phyloP scores from a whole-genome alignment of 1,284 basidiomycete genomes.

The Tilletia indica region DNA sequence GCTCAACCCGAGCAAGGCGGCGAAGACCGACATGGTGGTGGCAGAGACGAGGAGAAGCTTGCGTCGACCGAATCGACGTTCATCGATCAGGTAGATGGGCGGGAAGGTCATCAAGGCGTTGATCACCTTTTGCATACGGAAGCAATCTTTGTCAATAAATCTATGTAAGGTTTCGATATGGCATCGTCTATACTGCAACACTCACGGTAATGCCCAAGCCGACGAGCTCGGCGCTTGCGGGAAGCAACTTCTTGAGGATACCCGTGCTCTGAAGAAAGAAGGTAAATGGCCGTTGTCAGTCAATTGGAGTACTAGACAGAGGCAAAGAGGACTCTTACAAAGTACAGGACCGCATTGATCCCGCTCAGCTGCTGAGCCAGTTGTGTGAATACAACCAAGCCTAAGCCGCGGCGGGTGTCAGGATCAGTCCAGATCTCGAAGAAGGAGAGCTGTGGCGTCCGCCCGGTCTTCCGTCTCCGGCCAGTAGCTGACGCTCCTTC shows the following conservation, averaged over 20 bases:
- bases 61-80: constrained; percentile 61
- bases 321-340: neutral
- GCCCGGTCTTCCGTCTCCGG: neutral
- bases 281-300: neutral
- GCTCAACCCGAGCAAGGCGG: constrained; percentile 70
- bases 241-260: constrained; percentile 43
- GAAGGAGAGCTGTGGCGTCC: constrained; percentile 8
- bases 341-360: constrained; percentile 27
- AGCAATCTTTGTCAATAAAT: neutral
- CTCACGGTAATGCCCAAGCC: constrained; percentile 44
- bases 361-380: constrained; percentile 50
- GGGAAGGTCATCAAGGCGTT: constrained; percentile 78
- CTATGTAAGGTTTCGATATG: neutral
- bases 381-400: constrained; percentile 45
- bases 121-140: constrained; percentile 27
- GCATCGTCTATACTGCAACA: neutral
- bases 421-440: constrained; percentile 28
- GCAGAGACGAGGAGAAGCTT: constrained; percentile 56
- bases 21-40: constrained; percentile 68
- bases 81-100: constrained; percentile 73
- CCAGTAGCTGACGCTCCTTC: neutral
- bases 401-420: constrained; percentile 30
- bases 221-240: constrained; percentile 33
- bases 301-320: neutral
- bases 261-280: constrained; percentile 36